phyloP scores from a whole-genome alignment of 2,329 filamentous ascomycete genomes.

The Pestalotiopsis sp. region DNA sequence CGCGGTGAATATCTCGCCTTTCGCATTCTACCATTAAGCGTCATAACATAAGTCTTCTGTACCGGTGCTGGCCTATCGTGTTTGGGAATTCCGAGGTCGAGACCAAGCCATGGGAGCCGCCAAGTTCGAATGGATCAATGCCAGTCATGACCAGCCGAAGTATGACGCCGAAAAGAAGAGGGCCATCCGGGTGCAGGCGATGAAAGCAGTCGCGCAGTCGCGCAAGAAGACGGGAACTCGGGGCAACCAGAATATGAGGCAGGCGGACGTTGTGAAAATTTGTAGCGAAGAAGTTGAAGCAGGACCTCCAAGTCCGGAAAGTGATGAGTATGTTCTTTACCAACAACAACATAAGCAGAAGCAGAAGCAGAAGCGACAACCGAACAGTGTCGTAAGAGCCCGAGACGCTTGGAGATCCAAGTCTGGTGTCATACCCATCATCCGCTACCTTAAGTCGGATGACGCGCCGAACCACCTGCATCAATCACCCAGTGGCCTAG shows the following conservation, averaged over 20 bases:
- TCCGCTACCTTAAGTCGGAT: background rate
- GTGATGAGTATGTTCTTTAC: background rate
- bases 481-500: background rate
- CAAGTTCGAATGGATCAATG: constrained; percentile 23
- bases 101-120: background rate
- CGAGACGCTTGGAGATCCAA: background rate
- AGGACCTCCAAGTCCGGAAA: background rate
- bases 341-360: background rate
- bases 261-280: background rate
- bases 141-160: constrained; percentile 4
- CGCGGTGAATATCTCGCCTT: too few relatives aligned
- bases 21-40: too few relatives aligned
- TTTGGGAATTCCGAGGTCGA: background rate
- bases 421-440: background rate
- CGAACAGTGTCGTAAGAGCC: background rate
- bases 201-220: constrained; percentile 12
- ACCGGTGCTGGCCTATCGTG: too few relatives aligned
- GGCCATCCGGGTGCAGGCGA: constrained; percentile 10
- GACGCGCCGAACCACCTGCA: background rate
- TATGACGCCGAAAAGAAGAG: constrained; percentile 2
- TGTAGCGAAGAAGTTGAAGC: background rate
- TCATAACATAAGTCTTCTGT: too few relatives aligned
- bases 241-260: constrained; percentile 14
- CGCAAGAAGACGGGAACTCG: constrained; percentile 12
- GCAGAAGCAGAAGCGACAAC: background rate